Conservation (phyloP, 805 yeast genomes). For the Blastobotrys robertii region DNA sequence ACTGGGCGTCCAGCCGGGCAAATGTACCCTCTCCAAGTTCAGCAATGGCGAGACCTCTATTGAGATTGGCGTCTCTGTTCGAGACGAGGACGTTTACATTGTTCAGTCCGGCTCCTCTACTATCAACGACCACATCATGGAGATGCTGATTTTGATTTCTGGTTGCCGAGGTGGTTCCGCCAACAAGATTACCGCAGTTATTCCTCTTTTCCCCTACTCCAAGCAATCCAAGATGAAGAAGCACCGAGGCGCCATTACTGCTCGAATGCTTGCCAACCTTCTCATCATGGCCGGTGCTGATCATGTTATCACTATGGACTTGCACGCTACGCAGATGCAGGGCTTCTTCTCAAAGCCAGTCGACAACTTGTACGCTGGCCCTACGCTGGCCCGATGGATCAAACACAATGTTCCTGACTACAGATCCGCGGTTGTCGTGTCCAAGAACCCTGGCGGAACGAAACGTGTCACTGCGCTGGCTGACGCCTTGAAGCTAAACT, state of each 20-base stretch:
- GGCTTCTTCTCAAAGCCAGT: slow-evolving; percentile 97
- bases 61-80: slow-evolving; percentile 85
- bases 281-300: slow-evolving; percentile 98
- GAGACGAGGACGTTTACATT: slow-evolving; percentile 95
- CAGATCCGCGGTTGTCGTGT: slow-evolving; percentile 84
- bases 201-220: slow-evolving; percentile 96
- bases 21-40: slow-evolving; percentile 82
- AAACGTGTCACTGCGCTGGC: slow-evolving; percentile 96
- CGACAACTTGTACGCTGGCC: slow-evolving; percentile 93
- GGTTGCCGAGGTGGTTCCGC: slow-evolving; percentile 99
- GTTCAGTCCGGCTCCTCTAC: slow-evolving; percentile 87
- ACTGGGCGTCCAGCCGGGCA: slow-evolving; percentile 88
- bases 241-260: slow-evolving; percentile 97
- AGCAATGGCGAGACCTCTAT: slow-evolving; percentile 98
- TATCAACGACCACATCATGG: slow-evolving; percentile 92
- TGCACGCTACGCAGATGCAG: slow-evolving; percentile 97
- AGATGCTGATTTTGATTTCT: slow-evolving; percentile 78
- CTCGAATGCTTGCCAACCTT: slow-evolving; percentile 91
- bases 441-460: slow-evolving; percentile 99
- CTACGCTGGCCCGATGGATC: slow-evolving; percentile 94
- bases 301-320: slow-evolving; percentile 95
- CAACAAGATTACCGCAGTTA: slow-evolving; percentile 91
- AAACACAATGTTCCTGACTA: slow-evolving; percentile 80
- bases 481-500: slow-evolving; percentile 90
- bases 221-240: slow-evolving; percentile 97